These are phyloP conservation scores for Pythium vanterpoolii DNA, from an alignment of 352 stramenopile species.

Conservation along the genomic window DNA sequence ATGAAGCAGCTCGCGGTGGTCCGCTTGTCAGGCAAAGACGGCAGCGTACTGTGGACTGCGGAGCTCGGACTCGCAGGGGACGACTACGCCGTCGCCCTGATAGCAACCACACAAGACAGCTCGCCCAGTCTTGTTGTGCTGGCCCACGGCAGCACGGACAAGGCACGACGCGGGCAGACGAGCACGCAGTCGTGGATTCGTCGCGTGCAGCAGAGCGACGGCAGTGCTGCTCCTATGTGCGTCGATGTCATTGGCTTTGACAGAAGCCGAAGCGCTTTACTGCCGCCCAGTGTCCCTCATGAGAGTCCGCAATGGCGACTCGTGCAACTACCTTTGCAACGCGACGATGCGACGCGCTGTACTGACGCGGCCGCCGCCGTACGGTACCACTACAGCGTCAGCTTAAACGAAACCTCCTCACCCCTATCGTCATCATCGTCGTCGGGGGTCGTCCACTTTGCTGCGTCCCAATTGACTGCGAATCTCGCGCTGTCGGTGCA, in stretches of 20 bases:
- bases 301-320: neutral
- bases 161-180: constrained; percentile 1
- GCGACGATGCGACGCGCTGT: neutral
- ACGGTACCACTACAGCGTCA: constrained; percentile 1
- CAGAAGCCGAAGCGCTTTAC: neutral
- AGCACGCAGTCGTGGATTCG: constrained; percentile 11
- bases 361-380: neutral
- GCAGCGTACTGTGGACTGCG: constrained; percentile 20
- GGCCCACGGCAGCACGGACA: constrained; percentile 12
- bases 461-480: neutral
- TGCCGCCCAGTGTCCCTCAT: too few species aligned
- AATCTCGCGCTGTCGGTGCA: constrained; percentile 4
- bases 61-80: constrained; percentile 20
- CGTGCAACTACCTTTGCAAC: constrained; percentile 5
- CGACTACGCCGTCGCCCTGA: constrained; percentile 16
- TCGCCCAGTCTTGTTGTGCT: neutral
- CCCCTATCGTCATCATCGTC: too few species aligned
- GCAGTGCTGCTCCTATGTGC: constrained; percentile 1
- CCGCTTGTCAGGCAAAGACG: constrained; percentile 3
- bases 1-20: constrained; percentile 21
- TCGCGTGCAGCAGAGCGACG: neutral
- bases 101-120: too few species aligned
- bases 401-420: neutral
- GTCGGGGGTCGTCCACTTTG: constrained; percentile 4
- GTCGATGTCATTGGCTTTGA: constrained; percentile 12